A percentile compares a stretch with the other conserved stretches of the same genome.
These are phyloP conservation scores for Garcia nutans DNA, from an alignment of 345 rosid genomes.

Conservation along the genomic window DNA sequence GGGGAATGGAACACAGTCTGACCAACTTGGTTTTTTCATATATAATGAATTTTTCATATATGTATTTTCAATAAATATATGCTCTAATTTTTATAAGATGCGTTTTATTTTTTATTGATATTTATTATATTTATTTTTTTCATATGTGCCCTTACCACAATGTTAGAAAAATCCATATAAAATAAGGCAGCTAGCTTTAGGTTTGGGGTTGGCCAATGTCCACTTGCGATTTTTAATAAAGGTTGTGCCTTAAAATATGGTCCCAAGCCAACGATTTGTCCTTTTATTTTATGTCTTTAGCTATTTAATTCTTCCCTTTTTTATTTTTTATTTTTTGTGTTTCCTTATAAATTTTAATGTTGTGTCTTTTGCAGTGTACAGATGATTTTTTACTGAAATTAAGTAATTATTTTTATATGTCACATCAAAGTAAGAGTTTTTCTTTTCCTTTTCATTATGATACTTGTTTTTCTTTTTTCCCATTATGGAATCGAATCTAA, in stretches of 20 bases:
- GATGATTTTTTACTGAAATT: not conserved
- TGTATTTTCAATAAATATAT: too few species aligned
- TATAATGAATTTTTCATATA: too few species aligned
- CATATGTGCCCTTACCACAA: too few species aligned
- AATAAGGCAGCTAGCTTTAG: not conserved
- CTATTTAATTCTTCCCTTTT: not conserved
- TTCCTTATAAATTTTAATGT: not conserved
- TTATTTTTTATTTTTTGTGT: not conserved
- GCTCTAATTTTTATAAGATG: too few species aligned
- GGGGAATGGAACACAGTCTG: too few species aligned
- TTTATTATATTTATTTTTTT: too few species aligned
- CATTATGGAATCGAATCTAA: slow-evolving; percentile 1
- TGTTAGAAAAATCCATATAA: too few species aligned
- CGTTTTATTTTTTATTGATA: too few species aligned
- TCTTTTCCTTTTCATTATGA: not conserved
- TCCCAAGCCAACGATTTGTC: not conserved
- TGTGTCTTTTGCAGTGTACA: slow-evolving; percentile 3
- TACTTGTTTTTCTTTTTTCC: not conserved
- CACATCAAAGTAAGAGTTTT: slow-evolving; percentile 2
- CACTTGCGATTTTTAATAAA: not conserved
- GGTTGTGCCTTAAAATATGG: not conserved
- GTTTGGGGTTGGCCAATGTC: not conserved
- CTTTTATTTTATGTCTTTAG: not conserved
- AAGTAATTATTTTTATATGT: not conserved
- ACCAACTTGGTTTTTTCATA: too few species aligned